These are phyloP conservation scores for Phytophthora syringae DNA, from an alignment of 352 stramenopile genomes.

Conservation along the genomic window DNA sequence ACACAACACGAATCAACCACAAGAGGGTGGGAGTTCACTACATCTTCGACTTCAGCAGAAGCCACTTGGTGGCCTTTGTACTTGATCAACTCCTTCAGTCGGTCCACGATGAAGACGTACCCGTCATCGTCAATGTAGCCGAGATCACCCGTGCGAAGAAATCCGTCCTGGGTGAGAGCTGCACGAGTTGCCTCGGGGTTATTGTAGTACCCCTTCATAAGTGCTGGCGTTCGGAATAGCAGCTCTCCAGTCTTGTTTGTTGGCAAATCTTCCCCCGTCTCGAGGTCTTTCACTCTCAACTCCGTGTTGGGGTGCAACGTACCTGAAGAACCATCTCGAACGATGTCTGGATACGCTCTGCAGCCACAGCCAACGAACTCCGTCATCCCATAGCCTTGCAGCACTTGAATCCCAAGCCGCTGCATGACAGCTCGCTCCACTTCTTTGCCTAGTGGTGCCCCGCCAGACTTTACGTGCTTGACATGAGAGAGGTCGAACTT, in stretches of 20 bases:
- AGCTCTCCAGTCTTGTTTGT: conserved; percentile 77
- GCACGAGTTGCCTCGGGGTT: conserved; percentile 83
- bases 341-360: conserved; percentile 29
- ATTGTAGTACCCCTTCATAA: conserved; percentile 95
- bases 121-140: conserved; percentile 93
- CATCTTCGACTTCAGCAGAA: conserved; percentile 92
- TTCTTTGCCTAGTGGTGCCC: conserved; percentile 87
- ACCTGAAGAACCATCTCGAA: conserved; percentile 45
- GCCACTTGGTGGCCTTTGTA: conserved; percentile 94
- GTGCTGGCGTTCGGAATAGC: conserved; percentile 83
- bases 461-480: conserved; percentile 71
- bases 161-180: conserved; percentile 80
- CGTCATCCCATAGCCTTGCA: conserved; percentile 71
- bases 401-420: conserved; percentile 58
- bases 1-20: conserved; percentile 58
- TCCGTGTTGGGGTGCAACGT: conserved; percentile 61
- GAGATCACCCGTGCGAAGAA: conserved; percentile 91
- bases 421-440: conserved; percentile 68
- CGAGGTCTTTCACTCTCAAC: conserved; percentile 50
- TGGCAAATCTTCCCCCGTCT: conserved; percentile 51
- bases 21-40: conserved; percentile 82
- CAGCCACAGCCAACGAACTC: conserved; percentile 65
- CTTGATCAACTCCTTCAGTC: conserved; percentile 96
- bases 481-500: conserved; percentile 88
- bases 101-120: conserved; percentile 92